A percentile compares a stretch with the other conserved stretches of the same genome.
Conservation (phyloP, 2,329 filamentous ascomycete genomes). For the Thelonectria discophora region DNA sequence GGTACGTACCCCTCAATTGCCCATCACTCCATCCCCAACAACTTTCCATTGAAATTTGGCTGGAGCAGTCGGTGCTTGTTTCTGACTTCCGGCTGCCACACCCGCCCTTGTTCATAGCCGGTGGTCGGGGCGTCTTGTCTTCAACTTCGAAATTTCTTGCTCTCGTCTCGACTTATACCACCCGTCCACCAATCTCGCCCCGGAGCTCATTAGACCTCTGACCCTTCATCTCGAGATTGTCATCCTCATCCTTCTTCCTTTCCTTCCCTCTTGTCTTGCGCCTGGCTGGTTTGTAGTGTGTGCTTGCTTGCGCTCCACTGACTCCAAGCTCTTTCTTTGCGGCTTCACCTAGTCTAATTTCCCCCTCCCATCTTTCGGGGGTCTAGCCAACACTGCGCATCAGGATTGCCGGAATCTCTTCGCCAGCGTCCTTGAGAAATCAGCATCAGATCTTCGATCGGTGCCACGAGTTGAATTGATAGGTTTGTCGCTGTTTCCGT, state of each 20-base stretch:
- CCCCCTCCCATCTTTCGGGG: constrained; percentile 39
- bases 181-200: constrained; percentile 37
- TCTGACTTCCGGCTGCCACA: constrained; percentile 34
- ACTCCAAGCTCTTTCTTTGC: constrained; percentile 36
- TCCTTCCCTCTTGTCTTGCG: constrained; percentile 29
- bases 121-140: constrained; percentile 30
- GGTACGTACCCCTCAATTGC: constrained; percentile 44
- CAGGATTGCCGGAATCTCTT: constrained; percentile 38
- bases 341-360: constrained; percentile 37
- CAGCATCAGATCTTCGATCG: constrained; percentile 38
- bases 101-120: constrained; percentile 36
- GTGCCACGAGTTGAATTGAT: constrained; percentile 44
- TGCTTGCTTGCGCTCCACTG: constrained; percentile 39
- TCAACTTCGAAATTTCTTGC: constrained; percentile 39
- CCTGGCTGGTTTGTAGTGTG: constrained; percentile 43
- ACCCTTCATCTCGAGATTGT: constrained; percentile 41
- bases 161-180: constrained; percentile 43
- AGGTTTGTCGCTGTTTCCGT: constrained; percentile 40
- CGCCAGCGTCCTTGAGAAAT: constrained; percentile 41
- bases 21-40: constrained; percentile 51
- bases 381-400: constrained; percentile 42
- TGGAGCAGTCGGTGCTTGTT: constrained; percentile 40
- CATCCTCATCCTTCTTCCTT: constrained; percentile 40
- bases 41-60: constrained; percentile 49
- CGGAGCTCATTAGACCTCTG: constrained; percentile 39